Percentiles rank a stretch among this genome's conserved stretches.
phyloP scores from a whole-genome alignment of 169 alveolate species.

The Eimeria brunetti region DNA sequence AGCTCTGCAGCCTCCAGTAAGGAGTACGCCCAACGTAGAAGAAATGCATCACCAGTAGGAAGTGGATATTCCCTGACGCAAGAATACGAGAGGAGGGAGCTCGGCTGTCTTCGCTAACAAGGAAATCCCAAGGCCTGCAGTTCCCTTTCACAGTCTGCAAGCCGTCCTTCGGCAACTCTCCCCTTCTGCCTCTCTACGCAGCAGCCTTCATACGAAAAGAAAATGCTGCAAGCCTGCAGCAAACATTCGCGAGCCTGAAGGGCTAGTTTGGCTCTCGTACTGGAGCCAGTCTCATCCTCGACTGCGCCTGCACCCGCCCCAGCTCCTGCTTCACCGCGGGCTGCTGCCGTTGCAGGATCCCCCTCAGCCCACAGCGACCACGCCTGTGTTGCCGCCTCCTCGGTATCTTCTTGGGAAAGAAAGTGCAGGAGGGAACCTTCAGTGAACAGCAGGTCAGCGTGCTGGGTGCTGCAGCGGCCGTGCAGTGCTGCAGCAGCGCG shows the following conservation, averaged over 20 bases:
- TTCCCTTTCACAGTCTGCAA: conserved; percentile 53
- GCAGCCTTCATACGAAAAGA: conserved; percentile 57
- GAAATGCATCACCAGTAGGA: neutral
- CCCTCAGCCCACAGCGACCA: conserved; percentile 37
- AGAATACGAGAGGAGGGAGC: neutral
- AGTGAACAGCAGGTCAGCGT: conserved; percentile 33
- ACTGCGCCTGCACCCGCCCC: neutral
- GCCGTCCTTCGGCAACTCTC: conserved; percentile 7
- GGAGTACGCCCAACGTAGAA: no score
- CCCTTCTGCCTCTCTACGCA: conserved; percentile 28
- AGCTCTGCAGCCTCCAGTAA: no score
- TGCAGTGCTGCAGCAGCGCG: conserved; percentile 41
- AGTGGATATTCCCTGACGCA: neutral
- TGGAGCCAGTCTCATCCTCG: neutral
- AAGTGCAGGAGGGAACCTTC: conserved; percentile 48
- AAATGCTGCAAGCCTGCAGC: conserved; percentile 55
- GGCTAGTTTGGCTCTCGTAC: conserved; percentile 23
- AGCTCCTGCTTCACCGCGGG: neutral
- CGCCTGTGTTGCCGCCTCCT: conserved; percentile 33
- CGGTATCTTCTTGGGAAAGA: conserved; percentile 31
- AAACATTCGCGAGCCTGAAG: conserved; percentile 51
- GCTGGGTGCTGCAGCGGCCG: conserved; percentile 49
- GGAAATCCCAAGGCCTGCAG: conserved; percentile 21
- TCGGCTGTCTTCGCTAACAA: neutral
- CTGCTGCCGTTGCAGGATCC: conserved; percentile 4